Conservation (phyloP, 1,284 basidiomycete genomes). For the Ceratobasidium sp. region DNA sequence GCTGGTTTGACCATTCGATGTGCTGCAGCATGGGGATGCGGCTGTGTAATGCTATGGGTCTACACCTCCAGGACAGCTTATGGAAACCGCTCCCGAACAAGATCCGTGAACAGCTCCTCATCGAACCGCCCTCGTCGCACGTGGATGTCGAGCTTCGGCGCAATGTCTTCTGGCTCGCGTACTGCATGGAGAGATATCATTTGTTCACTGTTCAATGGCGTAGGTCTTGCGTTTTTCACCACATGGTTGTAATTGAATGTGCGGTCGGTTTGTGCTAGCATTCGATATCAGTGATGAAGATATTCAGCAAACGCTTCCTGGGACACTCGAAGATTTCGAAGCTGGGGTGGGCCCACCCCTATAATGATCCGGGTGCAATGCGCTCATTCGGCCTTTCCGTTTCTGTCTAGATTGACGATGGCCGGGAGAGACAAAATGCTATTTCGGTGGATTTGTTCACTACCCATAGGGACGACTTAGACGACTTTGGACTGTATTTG, state of each 20-base stretch:
- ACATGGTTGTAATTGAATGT: background rate
- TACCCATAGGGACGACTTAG: constrained; percentile 10
- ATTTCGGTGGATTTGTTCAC: constrained; percentile 33
- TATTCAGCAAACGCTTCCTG: constrained; percentile 47
- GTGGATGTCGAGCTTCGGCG: constrained; percentile 41
- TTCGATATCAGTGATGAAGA: constrained; percentile 47
- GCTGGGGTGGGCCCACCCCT: constrained; percentile 18
- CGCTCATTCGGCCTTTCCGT: background rate
- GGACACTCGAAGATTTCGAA: constrained; percentile 33
- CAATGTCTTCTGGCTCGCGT: constrained; percentile 43
- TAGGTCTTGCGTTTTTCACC: background rate
- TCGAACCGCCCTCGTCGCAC: constrained; percentile 9
- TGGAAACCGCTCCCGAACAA: constrained; percentile 15
- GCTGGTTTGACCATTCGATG: constrained; percentile 32
- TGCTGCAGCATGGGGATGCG: constrained; percentile 7
- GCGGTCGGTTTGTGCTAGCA: background rate
- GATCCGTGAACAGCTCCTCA: constrained; percentile 24
- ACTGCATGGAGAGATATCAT: constrained; percentile 24
- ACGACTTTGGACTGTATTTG: constrained; percentile 36
- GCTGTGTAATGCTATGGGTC: constrained; percentile 14
- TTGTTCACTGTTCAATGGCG: constrained; percentile 16
- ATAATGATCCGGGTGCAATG: background rate
- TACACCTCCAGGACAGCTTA: constrained; percentile 11
- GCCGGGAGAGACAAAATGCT: constrained; percentile 25
- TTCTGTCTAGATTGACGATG: constrained; percentile 16